These are phyloP conservation scores for Lizanozyma gosingica DNA, from an alignment of 1,139 yeast genomes.

Conservation along the genomic window DNA sequence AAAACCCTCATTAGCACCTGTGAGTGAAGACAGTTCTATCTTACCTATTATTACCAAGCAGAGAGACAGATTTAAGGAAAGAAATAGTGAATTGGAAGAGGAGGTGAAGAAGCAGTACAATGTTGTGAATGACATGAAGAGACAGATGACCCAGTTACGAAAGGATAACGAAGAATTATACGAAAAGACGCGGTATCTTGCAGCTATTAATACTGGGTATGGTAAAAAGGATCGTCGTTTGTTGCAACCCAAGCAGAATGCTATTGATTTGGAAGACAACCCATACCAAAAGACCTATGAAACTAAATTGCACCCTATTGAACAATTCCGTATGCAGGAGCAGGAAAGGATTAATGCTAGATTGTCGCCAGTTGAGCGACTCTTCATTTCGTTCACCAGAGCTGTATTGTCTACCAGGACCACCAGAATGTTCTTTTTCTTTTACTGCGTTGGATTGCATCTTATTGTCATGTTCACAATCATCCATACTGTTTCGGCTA, in stretches of 20 bases:
- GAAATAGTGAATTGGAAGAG: conserved; percentile 76
- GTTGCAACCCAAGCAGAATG: conserved; percentile 6
- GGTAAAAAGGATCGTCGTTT: background rate
- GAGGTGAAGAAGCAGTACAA: conserved; percentile 56
- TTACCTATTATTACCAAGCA: conserved; percentile 89
- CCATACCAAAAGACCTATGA: conserved; percentile 62
- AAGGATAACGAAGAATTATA: conserved; percentile 71
- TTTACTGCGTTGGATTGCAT: conserved; percentile 72
- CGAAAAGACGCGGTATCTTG: conserved; percentile 71
- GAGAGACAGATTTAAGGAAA: conserved; percentile 79
- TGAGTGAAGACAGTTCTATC: conserved; percentile 40
- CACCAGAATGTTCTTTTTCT: conserved; percentile 64
- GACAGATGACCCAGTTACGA: conserved; percentile 57
- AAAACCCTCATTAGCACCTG: background rate
- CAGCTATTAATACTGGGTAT: conserved; percentile 32
- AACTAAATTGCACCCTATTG: conserved; percentile 73
- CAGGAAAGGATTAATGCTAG: conserved; percentile 66
- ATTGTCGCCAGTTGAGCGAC: conserved; percentile 69
- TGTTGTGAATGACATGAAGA: conserved; percentile 48
- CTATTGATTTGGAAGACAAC: conserved; percentile 47
- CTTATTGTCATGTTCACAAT: conserved; percentile 60
- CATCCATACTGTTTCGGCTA: conserved; percentile 43
- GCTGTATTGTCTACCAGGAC: conserved; percentile 65
- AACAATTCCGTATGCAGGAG: conserved; percentile 72
- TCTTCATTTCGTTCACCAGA: conserved; percentile 68